phyloP scores from a whole-genome alignment of 2,329 filamentous ascomycete species.

The Massarina eburnea region DNA sequence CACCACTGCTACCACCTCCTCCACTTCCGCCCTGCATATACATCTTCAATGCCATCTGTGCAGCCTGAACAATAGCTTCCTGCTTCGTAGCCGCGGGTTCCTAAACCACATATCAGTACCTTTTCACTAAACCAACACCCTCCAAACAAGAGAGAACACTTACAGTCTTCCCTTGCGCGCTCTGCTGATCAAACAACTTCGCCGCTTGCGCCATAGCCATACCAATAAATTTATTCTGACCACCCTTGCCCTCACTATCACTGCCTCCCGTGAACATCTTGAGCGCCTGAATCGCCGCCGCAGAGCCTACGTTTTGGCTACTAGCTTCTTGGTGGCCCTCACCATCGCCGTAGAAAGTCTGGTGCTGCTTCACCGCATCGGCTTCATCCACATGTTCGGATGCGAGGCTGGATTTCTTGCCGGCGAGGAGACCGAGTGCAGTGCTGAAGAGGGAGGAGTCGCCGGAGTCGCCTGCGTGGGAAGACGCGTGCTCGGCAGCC shows the following conservation, averaged over 20 bases:
- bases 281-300: conserved; percentile 78
- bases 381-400: conserved; percentile 62
- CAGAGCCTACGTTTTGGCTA: conserved; percentile 59
- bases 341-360: conserved; percentile 67
- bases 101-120: conserved; percentile 32
- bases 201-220: conserved; percentile 86
- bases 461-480: conserved; percentile 55
- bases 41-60: conserved; percentile 86
- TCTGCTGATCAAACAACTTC: conserved; percentile 70
- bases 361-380: conserved; percentile 72
- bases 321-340: conserved; percentile 46
- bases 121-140: conserved; percentile 42
- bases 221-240: conserved; percentile 79
- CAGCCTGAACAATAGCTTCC: conserved; percentile 74
- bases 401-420: conserved; percentile 54
- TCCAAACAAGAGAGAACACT: conserved; percentile 20
- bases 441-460: conserved; percentile 57
- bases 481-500: conserved; percentile 57
- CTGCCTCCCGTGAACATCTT: conserved; percentile 72
- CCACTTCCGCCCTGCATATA: conserved; percentile 75
- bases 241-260: conserved; percentile 44
- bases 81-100: conserved; percentile 70
- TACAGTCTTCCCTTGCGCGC: conserved; percentile 56
- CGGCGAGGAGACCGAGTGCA: conserved; percentile 57
- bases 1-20: conserved; percentile 46